These are phyloP conservation scores for Pleurotus sapidus DNA, from an alignment of 768 basidiomycete species.

Conservation along the genomic window DNA sequence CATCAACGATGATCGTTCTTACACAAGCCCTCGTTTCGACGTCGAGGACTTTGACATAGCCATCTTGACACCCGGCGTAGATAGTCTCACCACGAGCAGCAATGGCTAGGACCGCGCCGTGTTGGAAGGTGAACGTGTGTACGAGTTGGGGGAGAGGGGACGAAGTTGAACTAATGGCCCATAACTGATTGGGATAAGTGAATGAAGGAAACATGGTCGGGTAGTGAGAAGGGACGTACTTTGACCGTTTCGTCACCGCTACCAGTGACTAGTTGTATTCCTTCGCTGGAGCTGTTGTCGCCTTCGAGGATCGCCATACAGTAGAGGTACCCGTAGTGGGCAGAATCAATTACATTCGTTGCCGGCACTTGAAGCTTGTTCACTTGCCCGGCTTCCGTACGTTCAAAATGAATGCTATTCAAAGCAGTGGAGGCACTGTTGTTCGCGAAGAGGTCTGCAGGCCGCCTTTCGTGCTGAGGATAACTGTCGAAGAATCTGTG, in stretches of 20 bases:
- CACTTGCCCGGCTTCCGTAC: slow-evolving; percentile 25
- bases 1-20: slow-evolving; percentile 82
- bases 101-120: slow-evolving; percentile 84
- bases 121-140: slow-evolving; percentile 68
- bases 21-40: slow-evolving; percentile 86
- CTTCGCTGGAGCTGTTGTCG: slow-evolving; percentile 12
- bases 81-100: slow-evolving; percentile 74
- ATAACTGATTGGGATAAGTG: slow-evolving; percentile 43
- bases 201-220: background rate
- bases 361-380: slow-evolving; percentile 55
- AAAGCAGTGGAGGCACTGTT: slow-evolving; percentile 39
- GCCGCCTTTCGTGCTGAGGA: slow-evolving; percentile 63
- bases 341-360: slow-evolving; percentile 77
- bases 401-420: slow-evolving; percentile 12
- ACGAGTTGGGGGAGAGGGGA: slow-evolving; percentile 35
- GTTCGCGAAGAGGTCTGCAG: slow-evolving; percentile 62
- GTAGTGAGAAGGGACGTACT: slow-evolving; percentile 31
- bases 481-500: slow-evolving; percentile 95
- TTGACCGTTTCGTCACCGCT: slow-evolving; percentile 92
- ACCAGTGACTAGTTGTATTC: slow-evolving; percentile 68
- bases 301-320: slow-evolving; percentile 48
- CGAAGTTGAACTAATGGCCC: slow-evolving; percentile 49
- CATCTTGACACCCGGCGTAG: slow-evolving; percentile 93
- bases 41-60: slow-evolving; percentile 88
- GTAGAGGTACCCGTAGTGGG: slow-evolving; percentile 94